Evolutionary conservation across 768 basidiomycete species (phyloP), one percentile per base, ranked within the genome.

Genomic region (Amanita pallidorosea): DNA sequence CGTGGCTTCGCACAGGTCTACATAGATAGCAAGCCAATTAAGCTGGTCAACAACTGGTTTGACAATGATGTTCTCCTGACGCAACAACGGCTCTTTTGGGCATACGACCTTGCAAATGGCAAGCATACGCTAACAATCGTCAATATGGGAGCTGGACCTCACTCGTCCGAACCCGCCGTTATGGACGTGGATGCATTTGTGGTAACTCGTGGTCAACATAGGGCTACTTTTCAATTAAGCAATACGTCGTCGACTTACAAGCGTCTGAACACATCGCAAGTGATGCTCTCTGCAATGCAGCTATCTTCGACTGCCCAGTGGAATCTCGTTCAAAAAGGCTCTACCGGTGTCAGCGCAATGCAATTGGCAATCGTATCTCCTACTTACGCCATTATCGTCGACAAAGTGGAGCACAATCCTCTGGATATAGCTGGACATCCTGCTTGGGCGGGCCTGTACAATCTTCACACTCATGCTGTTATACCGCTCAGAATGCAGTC

Each of bases 351-450:
- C 11, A 69, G 79, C 52, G 88, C 87, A 2, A 88, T 88, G 86
- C 86, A 89, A 61, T 61, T 89, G 52, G 69, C 70, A 5, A 65
- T 89, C 52, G 71, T 89, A 55, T 89, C 87, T 4, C 59, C 75
- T 13, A 77, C 75, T 7, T 85, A 86, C 56, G 86, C 79, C 13
- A 64, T 89, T 55, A 72, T 91, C 45, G 61, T 91, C 35, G 88
- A 91, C 74, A 90, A 90, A 64, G 87, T 88, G 22, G 87, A 88
- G 61, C 86, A 89, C 63, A 90, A 91, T 59, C 88, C 87, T 29
- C 66, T 88, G 45, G 76, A 77, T 1, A 70, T 88, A 60, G 65
- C 76, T 54, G 82, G 83, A 0, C 88, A 88, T 59, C 87, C 88
- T 13, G 86, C 88, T 11, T 91, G 88, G 88, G 85, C 73, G 0